Base-by-base conservation (phyloP, 768 basidiomycete genomes). In the Serpula lacrymans region DNA sequence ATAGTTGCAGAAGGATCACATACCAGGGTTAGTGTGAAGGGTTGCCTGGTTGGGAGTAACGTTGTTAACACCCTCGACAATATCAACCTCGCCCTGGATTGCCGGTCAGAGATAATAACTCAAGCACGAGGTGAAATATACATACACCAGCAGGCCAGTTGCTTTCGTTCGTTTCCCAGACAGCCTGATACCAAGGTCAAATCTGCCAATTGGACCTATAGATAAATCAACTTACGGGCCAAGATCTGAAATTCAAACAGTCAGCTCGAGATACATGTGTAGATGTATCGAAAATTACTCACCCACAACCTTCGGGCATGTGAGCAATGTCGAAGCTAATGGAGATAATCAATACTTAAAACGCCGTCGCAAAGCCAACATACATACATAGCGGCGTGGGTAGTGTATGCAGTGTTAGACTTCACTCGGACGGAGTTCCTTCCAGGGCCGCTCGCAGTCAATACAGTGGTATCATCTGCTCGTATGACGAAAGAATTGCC, bases 251-350 rank as follows among this genome's bases (percentile, higher is more conserved):
- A 34, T 9, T 12, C 16, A 5, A n/a, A 34, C 20, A 5, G 14
- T 28, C 28, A 18, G 14, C 14, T 10, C 28, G 28, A 10, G 28
- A 14, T 10, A 10, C 68, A n/a, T 65, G 67, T 5, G 66, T 67
- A 27, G n/a, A 28, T 18, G 32, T 23, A 25, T 37, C 31, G 22
- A 21, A 27, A 44, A 36, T 36, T 34, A 59, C 70, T 41, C 38
- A 73, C 73, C 71, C 75, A 52, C 77, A 78, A 6, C 78, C 79
- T 47, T 76, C 64, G 9, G 80, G 80, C 76, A 81, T 81, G 52
- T 81, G 78, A 14, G 65, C 57, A 35, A 80, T 48, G 50, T 80
- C 71, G 46, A 77, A 67, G 25, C 65, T 71, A 47, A 23, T 40
- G 30, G 27, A 45, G 26, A 40, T 45, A 60, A 29, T 37, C n/a